Conservation (phyloP, 1,284 basidiomycete genomes). For the Apiotrichum domesticum region DNA sequence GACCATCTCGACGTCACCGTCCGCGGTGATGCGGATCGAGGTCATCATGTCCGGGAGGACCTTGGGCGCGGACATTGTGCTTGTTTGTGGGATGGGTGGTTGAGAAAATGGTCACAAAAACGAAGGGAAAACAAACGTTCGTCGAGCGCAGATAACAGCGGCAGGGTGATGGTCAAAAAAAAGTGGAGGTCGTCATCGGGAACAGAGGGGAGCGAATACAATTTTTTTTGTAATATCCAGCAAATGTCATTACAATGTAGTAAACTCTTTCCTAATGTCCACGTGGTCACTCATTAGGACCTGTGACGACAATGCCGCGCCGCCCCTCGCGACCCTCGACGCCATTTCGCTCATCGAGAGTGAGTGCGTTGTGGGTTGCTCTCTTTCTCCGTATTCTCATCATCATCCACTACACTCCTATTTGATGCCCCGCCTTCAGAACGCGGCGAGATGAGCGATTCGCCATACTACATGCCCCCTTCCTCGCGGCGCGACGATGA, state of each 20-base stretch:
- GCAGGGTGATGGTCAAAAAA: background rate
- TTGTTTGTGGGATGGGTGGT: background rate
- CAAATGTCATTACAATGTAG: no score
- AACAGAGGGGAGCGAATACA: background rate
- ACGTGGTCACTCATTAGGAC: no score
- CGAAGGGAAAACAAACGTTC: slow-evolving; percentile 1
- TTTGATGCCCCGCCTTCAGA: background rate
- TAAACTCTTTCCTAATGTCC: no score
- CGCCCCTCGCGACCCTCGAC: no score
- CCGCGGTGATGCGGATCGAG: slow-evolving; percentile 57
- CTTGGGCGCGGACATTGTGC: slow-evolving; percentile 13
- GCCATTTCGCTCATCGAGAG: no score
- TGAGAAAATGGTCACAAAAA: background rate
- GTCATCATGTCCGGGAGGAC: slow-evolving; percentile 48
- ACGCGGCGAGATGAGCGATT: slow-evolving; percentile 7
- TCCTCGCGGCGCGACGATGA: background rate
- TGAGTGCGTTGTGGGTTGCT: no score
- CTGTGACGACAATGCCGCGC: no score
- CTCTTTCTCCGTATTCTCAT: no score
- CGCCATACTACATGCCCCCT: slow-evolving; percentile 17
- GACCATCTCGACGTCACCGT: slow-evolving; percentile 69
- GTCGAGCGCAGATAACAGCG: background rate
- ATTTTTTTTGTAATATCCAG: no score
- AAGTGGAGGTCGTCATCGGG: slow-evolving; percentile 5
- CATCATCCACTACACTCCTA: no score